Evolutionary conservation across 2,329 filamentous ascomycete species (phyloP), one percentile per base, ranked within the genome.

Genomic region (Cordyceps sp.): DNA sequence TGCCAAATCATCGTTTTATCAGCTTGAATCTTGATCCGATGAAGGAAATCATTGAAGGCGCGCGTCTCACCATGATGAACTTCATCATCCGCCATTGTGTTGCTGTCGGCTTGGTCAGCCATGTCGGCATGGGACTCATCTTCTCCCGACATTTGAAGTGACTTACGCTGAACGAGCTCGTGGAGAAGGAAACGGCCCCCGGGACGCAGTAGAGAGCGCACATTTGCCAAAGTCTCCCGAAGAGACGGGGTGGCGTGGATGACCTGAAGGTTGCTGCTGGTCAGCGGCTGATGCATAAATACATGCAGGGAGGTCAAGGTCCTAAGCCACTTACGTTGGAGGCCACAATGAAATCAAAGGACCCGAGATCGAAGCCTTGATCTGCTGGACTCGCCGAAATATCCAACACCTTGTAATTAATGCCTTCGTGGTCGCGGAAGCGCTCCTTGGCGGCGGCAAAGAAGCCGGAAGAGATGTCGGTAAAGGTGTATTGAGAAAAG

Each of bases 351-450:
- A 39, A 28, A 20, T 39, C 37, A 25, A 28, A 40, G 3, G 26
- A 13, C 3, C 21, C 25, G 14, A 16, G 19, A 2, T 41, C 26
- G 15, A 39, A 35, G 6, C 31, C 37, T 30, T 39, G 37, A 2
- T 36, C 15, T 6, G 9, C 22, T 10, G 19, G 22, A 16, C 39
- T 35, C 13, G 32, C 30, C 4, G 20, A 17, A 13, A 39, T 42
- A 27, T 59, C 48, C 4, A 59, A 37, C 5, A 23, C 30, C n/a
- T 35, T 35, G 26, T 37, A 47, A 3, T 29, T 21, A 10, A 47
- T 29, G 14, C 31, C 37, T 1, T 30, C 21, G 2, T 22, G 25
- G 1, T 19, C 25, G 6, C 36, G 26, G 17, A 52, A 43, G 0
- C 37, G 31, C 12, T 46, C 37, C 25, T 40, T 33, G 5, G 46